These are phyloP conservation scores for Schizophyllum amplum DNA, from an alignment of 1,284 basidiomycete genomes.

Conservation along the genomic window DNA sequence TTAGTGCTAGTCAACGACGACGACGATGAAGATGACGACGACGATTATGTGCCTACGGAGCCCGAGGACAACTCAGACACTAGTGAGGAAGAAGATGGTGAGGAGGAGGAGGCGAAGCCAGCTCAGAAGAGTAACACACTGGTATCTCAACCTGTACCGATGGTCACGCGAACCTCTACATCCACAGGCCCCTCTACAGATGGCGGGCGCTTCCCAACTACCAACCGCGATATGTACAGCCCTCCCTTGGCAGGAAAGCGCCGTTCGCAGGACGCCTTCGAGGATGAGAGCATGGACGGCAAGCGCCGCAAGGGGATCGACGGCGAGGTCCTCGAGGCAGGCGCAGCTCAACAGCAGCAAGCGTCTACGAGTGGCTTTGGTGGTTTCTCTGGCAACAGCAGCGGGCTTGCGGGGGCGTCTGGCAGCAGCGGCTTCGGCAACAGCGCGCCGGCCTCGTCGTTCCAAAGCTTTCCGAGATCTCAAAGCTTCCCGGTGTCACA, in stretches of 20 bases:
- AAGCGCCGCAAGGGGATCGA: background rate
- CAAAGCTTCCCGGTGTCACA: too few relatives aligned
- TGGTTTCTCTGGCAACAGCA: background rate
- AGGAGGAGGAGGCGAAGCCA: background rate
- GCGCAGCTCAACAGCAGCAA: background rate
- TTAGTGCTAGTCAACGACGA: background rate
- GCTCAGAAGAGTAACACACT: background rate
- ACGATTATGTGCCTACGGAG: background rate
- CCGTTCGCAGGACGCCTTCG: background rate
- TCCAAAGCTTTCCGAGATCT: too few relatives aligned
- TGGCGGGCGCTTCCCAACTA: background rate
- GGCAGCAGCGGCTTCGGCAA: background rate
- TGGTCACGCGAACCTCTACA: background rate
- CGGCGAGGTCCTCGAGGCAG: background rate
- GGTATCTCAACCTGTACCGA: background rate
- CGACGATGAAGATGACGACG: background rate
- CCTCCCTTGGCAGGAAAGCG: background rate
- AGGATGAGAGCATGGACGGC: background rate
- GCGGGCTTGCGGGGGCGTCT: background rate
- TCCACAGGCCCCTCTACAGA: background rate
- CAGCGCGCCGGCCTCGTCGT: background rate
- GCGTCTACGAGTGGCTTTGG: background rate
- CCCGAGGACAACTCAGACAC: background rate
- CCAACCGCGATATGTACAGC: background rate
- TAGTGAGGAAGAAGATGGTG: too few relatives aligned